Evolutionary conservation across 768 basidiomycete species (phyloP).

Genomic region (Trametes punicea): DNA sequence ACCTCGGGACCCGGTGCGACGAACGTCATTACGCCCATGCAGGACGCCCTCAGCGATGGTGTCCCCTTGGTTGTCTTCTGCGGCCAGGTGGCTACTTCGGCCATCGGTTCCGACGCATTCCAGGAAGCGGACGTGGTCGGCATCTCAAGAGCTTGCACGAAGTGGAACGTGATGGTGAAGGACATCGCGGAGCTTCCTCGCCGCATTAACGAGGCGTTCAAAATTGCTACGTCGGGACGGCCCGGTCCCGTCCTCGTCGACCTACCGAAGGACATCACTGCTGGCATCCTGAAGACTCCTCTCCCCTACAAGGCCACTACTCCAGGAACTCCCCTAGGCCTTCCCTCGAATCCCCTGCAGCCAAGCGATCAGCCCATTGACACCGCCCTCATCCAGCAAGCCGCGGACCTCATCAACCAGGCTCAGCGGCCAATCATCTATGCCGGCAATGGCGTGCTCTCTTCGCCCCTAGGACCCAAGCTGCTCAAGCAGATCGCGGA

Average conservation of each 20-base stretch:
- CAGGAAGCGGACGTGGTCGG: constrained; percentile 98
- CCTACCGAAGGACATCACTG: constrained; percentile 98
- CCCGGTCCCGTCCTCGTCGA: constrained; percentile 98
- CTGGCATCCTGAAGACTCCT: constrained; percentile 81
- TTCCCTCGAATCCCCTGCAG: constrained; percentile 73
- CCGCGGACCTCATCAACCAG: constrained; percentile 88
- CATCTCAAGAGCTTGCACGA: constrained; percentile 95
- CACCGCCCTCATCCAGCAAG: constrained; percentile 65
- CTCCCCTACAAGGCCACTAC: constrained; percentile 85
- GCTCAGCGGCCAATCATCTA: constrained; percentile 91
- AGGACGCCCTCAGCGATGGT: constrained; percentile 94
- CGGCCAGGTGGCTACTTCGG: constrained; percentile 98
- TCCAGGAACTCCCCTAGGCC: constrained; percentile 68
- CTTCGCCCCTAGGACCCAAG: constrained; percentile 75
- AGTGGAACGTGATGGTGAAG: constrained; percentile 99
- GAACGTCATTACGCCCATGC: constrained; percentile 97
- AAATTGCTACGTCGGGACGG: constrained; percentile 95
- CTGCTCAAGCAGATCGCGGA: constrained; percentile 76
- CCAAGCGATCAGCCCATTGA: constrained; percentile 57
- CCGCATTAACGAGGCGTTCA: constrained; percentile 98
- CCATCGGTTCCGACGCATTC: constrained; percentile 98
- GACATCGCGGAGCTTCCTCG: constrained; percentile 92
- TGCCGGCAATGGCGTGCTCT: constrained; percentile 87
- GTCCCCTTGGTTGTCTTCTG: constrained; percentile 93
- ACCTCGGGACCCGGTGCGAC: constrained; percentile 98